Conservation (phyloP, 1,139 yeast species). For the Yarrowia galli region DNA sequence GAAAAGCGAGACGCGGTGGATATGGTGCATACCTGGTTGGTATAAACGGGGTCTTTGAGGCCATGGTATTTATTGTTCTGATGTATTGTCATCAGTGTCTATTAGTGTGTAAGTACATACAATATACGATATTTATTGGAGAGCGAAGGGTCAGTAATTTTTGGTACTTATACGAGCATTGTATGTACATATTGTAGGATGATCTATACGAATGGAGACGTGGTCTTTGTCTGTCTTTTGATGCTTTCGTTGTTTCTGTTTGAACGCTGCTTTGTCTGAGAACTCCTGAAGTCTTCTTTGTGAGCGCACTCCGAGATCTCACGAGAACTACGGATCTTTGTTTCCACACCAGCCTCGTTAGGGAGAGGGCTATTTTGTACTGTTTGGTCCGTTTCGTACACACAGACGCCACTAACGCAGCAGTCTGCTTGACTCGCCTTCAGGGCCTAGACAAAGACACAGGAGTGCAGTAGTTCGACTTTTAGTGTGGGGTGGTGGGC, state of each 20-base stretch:
- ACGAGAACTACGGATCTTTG: neutral
- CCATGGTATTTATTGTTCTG: constrained; percentile 18
- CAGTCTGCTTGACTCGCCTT: neutral
- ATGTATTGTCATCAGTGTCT: neutral
- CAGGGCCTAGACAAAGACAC: constrained; percentile 12
- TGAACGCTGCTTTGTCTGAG: no score
- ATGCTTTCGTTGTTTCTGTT: no score
- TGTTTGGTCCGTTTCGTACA: neutral
- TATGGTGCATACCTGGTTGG: neutral
- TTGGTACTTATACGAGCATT: no score
- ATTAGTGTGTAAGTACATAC: neutral
- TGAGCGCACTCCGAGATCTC: no score
- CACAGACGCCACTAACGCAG: neutral
- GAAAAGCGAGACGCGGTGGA: neutral
- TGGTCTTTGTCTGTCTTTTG: no score
- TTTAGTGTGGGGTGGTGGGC: constrained; percentile 22
- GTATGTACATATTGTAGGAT: no score
- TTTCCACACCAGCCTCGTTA: neutral
- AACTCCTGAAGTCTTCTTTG: no score
- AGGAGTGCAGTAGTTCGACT: constrained; percentile 8
- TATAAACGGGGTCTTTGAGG: neutral
- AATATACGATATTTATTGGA: constrained; percentile 8
- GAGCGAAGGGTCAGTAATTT: no score
- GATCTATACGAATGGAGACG: no score
- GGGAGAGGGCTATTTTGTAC: neutral